Percentiles rank a stretch among this genome's conserved stretches.
Conservation (phyloP, 495 filamentous ascomycete species). For the Friedmanniomyces endolithicus region DNA sequence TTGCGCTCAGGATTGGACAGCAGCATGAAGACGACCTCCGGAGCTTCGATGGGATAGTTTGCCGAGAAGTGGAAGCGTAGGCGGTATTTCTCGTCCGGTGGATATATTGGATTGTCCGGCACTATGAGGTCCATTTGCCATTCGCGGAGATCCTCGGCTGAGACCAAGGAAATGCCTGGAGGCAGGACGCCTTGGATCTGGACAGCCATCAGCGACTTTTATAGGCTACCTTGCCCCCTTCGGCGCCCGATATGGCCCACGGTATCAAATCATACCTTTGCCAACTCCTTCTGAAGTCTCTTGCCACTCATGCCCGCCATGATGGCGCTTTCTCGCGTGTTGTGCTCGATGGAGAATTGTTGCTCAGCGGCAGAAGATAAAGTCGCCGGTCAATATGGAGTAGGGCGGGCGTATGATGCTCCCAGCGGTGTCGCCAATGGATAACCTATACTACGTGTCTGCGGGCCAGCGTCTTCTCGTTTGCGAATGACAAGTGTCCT, state of each 20-base stretch:
- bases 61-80: slow-evolving; percentile 74
- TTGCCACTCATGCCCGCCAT: slow-evolving; percentile 20
- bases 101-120: slow-evolving; percentile 79
- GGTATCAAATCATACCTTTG: slow-evolving; percentile 3
- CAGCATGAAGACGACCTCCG: slow-evolving; percentile 79
- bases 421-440: too few relatives aligned
- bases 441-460: too few relatives aligned
- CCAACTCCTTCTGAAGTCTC: slow-evolving; percentile 17
- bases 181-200: slow-evolving; percentile 30
- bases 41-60: slow-evolving; percentile 88
- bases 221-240: not conserved
- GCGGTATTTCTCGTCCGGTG: slow-evolving; percentile 59
- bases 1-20: slow-evolving; percentile 36
- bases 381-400: too few relatives aligned
- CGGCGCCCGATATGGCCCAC: not conserved
- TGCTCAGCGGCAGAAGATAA: not conserved
- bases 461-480: too few relatives aligned
- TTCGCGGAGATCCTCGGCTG: slow-evolving; percentile 68
- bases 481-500: too few relatives aligned
- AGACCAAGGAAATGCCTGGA: slow-evolving; percentile 64
- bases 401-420: too few relatives aligned
- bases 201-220: not conserved
- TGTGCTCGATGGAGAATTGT: not conserved
- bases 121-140: slow-evolving; percentile 92
- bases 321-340: not conserved